Evolutionary conservation across 164 flowering plant species (phyloP), one percentile per base, ranked within the genome.

Genomic region (Protea cynaroides): DNA sequence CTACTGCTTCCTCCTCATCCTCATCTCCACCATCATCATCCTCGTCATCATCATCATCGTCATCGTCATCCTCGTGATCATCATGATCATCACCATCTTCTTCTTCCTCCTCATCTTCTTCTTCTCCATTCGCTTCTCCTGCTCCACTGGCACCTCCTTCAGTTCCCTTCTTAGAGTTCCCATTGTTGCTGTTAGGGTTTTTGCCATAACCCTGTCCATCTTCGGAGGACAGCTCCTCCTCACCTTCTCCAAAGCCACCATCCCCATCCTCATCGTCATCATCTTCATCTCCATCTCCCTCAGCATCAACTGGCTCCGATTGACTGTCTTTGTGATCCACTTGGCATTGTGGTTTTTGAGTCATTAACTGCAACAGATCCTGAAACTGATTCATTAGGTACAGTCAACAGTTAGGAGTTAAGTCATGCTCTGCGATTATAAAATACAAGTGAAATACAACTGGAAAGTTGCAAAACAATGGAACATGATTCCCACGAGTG

Each of bases 211-310:
- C 83, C 10, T 61, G 80, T 11, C 52, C 81, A 0, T 72, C 81
- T 52, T 77, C 80, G 40, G 77, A 74, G 1, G 77, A 67, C 18
- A 65, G 54, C 1, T 75, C 75, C 55, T 76, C 81, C 38, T 76
- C 81, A 46, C 69, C 82, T 51, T 76, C 80, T 24, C 69, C 81
- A 49, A 52, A 65, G 38, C 65, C 83, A 50, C 67, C 81, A 59
- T 72, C 72, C 0, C 63, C 77, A 51, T 72, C 68, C 1, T 69
- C 81, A 21, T 65, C 76, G 14, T 68, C 70, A 4, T 65, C 69
- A 59, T 69, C 71, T 8, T 36, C 75, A 51, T 71, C 15, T 15
- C 11, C 65, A 46, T 66, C 69, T 25, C 36, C 60, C 44, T 68
- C 81, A 23, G 72, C 83, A 71, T 75, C 85, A 21, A 38, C 56